Conservation (phyloP, 1,284 basidiomycete genomes). For the Takashimella tepidaria region DNA sequence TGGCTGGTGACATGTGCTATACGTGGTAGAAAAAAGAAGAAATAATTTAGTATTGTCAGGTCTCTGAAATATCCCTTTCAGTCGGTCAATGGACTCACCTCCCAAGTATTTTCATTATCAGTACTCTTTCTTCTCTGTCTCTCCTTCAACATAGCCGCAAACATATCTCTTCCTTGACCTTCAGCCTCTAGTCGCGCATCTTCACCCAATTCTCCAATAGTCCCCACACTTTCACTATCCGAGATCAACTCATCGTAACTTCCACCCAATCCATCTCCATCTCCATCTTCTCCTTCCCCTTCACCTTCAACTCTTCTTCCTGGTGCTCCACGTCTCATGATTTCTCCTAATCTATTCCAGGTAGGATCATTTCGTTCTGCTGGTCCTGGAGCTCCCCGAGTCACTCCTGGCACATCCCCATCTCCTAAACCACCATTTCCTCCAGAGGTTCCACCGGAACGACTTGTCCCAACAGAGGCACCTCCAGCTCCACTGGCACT, state of each 20-base stretch:
- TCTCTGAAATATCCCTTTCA: too few relatives aligned
- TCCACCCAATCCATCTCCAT: conserved; percentile 11
- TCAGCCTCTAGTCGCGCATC: conserved; percentile 54
- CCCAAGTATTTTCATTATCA: conserved; percentile 77
- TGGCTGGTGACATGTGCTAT: conserved; percentile 89
- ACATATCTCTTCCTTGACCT: conserved; percentile 57
- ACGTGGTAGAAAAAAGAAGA: conserved; percentile 7
- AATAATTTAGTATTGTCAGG: conserved; percentile 15
- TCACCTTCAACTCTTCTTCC: conserved; percentile 11
- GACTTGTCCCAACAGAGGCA: too few relatives aligned
- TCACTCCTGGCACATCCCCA: conserved; percentile 10
- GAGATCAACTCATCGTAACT: conserved; percentile 58
- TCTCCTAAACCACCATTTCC: conserved; percentile 2
- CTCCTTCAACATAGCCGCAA: conserved; percentile 50
- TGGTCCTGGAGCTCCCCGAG: conserved; percentile 15
- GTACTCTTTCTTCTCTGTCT: conserved; percentile 21
- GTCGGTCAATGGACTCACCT: conserved; percentile 55
- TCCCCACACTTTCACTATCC: conserved; percentile 81
- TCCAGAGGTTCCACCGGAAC: conserved; percentile 4
- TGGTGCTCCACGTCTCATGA: conserved; percentile 22
- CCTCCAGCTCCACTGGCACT: too few relatives aligned
- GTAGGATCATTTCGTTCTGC: conserved; percentile 34
- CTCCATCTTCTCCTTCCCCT: conserved; percentile 16
- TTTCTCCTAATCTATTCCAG: conserved; percentile 40
- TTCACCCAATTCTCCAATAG: conserved; percentile 77